Conservation (phyloP, 2,329 filamentous ascomycete genomes). For the Claviceps monticola region DNA sequence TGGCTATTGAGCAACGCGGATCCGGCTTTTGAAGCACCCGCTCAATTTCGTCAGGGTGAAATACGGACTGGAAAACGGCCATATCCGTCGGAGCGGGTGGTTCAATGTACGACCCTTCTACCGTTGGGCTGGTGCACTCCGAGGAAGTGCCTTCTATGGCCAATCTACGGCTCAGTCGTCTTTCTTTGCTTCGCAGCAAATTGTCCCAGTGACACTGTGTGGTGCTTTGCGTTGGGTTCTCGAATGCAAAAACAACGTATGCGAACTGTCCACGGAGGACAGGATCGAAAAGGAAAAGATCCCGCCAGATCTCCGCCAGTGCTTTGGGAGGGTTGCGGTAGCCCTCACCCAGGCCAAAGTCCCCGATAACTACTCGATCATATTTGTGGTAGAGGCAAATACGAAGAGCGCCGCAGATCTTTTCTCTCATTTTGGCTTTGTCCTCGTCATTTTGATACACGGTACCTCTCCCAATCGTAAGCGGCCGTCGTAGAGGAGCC, state of each 20-base stretch:
- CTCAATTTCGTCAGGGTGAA: constrained; percentile 35
- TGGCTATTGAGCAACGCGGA: constrained; percentile 39
- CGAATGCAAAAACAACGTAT: constrained; percentile 51
- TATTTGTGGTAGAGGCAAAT: constrained; percentile 53
- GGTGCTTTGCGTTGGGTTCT: constrained; percentile 41
- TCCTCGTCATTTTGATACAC: constrained; percentile 54
- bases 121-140: constrained; percentile 10
- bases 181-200: constrained; percentile 36
- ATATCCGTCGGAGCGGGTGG: constrained; percentile 26
- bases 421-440: constrained; percentile 56
- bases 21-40: constrained; percentile 36
- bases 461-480: constrained; percentile 25
- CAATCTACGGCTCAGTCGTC: constrained; percentile 20
- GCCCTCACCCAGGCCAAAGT: constrained; percentile 50
- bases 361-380: constrained; percentile 44
- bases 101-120: not conserved
- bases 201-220: constrained; percentile 39
- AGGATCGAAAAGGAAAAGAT: constrained; percentile 47
- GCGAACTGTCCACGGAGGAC: constrained; percentile 48
- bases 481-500: constrained; percentile 53
- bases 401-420: constrained; percentile 55
- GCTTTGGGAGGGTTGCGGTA: constrained; percentile 52
- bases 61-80: constrained; percentile 39
- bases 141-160: constrained; percentile 16
- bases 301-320: constrained; percentile 51